Base-by-base conservation (phyloP, 2,329 filamentous ascomycete genomes). In the Stagonosporopsis rhizophila region DNA sequence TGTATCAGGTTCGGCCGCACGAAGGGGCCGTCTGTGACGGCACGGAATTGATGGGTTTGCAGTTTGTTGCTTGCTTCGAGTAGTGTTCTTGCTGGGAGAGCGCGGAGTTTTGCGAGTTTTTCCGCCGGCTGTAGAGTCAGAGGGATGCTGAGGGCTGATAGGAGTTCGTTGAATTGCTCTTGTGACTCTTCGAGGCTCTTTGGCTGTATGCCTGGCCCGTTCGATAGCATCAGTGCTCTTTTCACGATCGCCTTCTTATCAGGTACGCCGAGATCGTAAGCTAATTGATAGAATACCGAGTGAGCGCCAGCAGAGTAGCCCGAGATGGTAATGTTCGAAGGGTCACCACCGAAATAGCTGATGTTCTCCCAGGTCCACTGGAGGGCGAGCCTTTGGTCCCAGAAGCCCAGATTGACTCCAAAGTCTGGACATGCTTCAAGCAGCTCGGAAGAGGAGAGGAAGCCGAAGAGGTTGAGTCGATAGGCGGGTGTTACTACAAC, bases 261-360 rank as follows among this genome's bases (percentile, higher is more conserved):
- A 0, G 81, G 77, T 17, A 81, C 76, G 48, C 78, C 79, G 8
- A 86, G 75, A 62, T 87, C 84, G 60, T 85, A 82, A 9, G 82
- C 79, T 2, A 86, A 69, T 68, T 86, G 84, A 51, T 86, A 80
- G 63, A 85, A 86, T 2, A 80, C 78, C 2, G 81, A 83, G 63
- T 86, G 82, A 2, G 82, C 77, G 1, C 84, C 83, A 1, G 84
- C 84, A 4, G 82, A 85, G 61, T 86, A 86, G 2, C 84, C 83
- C 2, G 73, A 79, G 19, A 85, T 74, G 0, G 83, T 85, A 50
- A 85, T 82, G 50, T 83, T 82, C 2, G 69, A 67, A 0, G 75
- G 65, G 64, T 85, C 75, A 3, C 83, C 83, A 0, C 81, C 80
- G 56, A 85, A 84, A n/a, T 79, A 76, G 30, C 64, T 71, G 48